Evolutionary conservation across 2,329 filamentous ascomycete species (phyloP).

Genomic region (Zymoseptoria passerinii): DNA sequence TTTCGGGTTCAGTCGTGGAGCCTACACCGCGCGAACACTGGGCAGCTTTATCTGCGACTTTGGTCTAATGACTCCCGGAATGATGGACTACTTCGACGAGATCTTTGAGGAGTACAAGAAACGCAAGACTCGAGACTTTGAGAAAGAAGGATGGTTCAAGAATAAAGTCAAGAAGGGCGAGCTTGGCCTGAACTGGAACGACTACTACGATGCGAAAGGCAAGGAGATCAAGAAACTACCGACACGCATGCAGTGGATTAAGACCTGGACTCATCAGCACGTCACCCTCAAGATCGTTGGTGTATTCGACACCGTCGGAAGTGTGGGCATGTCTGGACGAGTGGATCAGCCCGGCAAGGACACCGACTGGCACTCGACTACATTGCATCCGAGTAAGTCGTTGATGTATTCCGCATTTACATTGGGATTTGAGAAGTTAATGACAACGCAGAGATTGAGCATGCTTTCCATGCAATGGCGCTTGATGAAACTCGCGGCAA

Average conservation of each 20-base stretch:
- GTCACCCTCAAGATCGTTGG: constrained; percentile 34
- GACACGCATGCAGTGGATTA: constrained; percentile 10
- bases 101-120: constrained; percentile 13
- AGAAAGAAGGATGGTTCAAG: constrained; percentile 11
- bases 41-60: constrained; percentile 22
- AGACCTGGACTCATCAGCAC: constrained; percentile 15
- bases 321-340: constrained; percentile 16
- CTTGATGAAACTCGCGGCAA: constrained; percentile 43
- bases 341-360: constrained; percentile 11
- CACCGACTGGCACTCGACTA: constrained; percentile 12
- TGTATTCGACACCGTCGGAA: constrained; percentile 41
- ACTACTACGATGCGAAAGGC: neutral
- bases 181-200: constrained; percentile 8
- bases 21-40: constrained; percentile 26
- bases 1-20: constrained; percentile 27
- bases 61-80: constrained; percentile 18
- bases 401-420: constrained; percentile 1
- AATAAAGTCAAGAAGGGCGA: constrained; percentile 7
- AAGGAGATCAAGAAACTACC: neutral
- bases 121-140: constrained; percentile 8
- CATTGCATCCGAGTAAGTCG: constrained; percentile 10
- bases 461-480: constrained; percentile 47
- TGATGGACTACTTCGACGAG: constrained; percentile 15
- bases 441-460: constrained; percentile 31
- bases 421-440: neutral